These are phyloP conservation scores for Telopea speciosissima DNA, from an alignment of 177 flowering plant genomes.

Conservation along the genomic window DNA sequence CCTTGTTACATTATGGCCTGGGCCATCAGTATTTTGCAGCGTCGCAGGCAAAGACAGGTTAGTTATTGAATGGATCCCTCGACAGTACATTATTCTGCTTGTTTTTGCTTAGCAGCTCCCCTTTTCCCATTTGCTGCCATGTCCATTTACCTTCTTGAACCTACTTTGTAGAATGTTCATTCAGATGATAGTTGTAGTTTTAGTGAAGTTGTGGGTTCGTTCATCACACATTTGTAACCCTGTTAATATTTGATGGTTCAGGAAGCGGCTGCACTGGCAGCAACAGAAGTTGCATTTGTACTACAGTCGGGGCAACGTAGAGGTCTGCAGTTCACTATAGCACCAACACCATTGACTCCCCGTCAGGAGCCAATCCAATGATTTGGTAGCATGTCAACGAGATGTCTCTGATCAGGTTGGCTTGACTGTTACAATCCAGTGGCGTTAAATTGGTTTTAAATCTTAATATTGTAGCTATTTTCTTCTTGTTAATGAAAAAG, in stretches of 20 bases:
- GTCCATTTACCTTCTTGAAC: background rate
- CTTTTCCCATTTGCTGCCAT: no score
- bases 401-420: no score
- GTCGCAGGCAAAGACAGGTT: slow-evolving; percentile 58
- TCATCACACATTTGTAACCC: background rate
- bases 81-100: background rate
- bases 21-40: slow-evolving; percentile 59
- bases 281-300: slow-evolving; percentile 48
- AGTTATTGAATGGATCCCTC: slow-evolving; percentile 7
- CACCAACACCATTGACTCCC: slow-evolving; percentile 31
- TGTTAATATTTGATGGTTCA: slow-evolving; percentile 11
- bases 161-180: background rate
- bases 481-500: background rate
- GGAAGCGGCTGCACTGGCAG: slow-evolving; percentile 52
- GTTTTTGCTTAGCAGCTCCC: background rate
- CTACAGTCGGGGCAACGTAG: slow-evolving; percentile 41
- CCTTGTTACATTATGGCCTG: slow-evolving; percentile 72
- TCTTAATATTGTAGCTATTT: background rate
- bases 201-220: background rate
- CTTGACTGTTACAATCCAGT: background rate
- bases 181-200: background rate
- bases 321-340: slow-evolving; percentile 41
- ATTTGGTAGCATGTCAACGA: no score
- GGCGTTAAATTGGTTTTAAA: background rate
- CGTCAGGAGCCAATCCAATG: slow-evolving; percentile 29